A percentile compares a stretch with the other conserved stretches of the same genome.
phyloP scores from a whole-genome alignment of 2,329 filamentous ascomycete species.

The Fusarium sp. region DNA sequence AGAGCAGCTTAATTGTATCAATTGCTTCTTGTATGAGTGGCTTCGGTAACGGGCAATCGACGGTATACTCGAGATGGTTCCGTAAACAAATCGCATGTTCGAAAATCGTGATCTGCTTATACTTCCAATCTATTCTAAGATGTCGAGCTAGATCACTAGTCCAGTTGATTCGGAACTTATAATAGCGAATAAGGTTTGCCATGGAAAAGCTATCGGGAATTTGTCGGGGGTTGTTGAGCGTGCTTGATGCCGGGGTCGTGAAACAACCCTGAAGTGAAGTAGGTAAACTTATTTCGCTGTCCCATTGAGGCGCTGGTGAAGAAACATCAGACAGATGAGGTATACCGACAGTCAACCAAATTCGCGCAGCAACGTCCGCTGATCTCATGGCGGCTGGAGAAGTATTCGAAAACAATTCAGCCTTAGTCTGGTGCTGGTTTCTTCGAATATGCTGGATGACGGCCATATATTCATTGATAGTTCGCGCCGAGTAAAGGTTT shows the following conservation, averaged over 20 bases:
- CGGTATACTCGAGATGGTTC: slow-evolving; percentile 1
- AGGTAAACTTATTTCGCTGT: not conserved
- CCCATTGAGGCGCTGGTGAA: not conserved
- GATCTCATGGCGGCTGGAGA: not conserved
- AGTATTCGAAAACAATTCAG: not conserved
- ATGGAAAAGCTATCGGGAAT: not conserved
- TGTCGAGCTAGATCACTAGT: not conserved
- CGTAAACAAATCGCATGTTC: slow-evolving; percentile 1
- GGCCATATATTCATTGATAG: not conserved
- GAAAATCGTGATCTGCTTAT: slow-evolving; percentile 12
- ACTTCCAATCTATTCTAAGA: slow-evolving; percentile 2
- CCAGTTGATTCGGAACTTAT: not conserved
- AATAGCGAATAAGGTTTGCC: not conserved
- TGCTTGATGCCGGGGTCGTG: fast-evolving
- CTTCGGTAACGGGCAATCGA: not conserved
- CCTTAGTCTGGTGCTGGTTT: not conserved
- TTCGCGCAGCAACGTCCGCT: not conserved
- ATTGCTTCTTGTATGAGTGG: not conserved
- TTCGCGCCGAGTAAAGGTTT: not conserved
- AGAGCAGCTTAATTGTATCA: slow-evolving; percentile 5
- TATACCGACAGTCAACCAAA: not conserved
- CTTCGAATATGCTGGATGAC: not conserved
- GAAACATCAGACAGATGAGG: not conserved
- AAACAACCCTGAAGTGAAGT: not conserved
- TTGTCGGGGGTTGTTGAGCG: not conserved